phyloP scores from a whole-genome alignment of 176 grass and related monocot species.

The Ananas comosus region DNA sequence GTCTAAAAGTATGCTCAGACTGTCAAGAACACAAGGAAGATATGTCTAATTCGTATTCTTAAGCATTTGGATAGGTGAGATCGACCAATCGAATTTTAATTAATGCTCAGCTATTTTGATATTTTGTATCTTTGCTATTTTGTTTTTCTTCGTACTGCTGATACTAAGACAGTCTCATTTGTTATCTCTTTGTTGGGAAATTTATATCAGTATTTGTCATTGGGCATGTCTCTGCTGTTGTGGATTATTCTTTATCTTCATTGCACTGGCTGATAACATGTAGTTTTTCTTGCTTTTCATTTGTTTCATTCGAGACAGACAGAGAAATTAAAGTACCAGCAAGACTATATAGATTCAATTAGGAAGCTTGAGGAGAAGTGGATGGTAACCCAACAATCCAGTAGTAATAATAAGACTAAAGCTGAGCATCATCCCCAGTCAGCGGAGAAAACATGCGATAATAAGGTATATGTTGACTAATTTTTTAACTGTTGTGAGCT shows the following conservation, averaged over 20 bases:
- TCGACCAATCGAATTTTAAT: too few relatives aligned
- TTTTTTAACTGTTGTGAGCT: background rate
- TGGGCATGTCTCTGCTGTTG: background rate
- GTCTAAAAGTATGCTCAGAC: too few relatives aligned
- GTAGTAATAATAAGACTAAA: slow-evolving; percentile 12
- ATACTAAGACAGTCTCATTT: background rate
- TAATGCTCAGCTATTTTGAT: too few relatives aligned
- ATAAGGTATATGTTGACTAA: slow-evolving; percentile 35
- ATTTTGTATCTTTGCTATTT: background rate
- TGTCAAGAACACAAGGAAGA: too few relatives aligned
- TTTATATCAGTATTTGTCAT: background rate
- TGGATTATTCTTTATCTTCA: background rate
- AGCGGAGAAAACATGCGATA: slow-evolving; percentile 30
- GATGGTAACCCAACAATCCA: slow-evolving; percentile 63
- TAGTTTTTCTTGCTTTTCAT: slow-evolving; percentile 2
- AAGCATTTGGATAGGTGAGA: too few relatives aligned
- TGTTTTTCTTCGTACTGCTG: background rate
- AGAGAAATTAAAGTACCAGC: slow-evolving; percentile 75
- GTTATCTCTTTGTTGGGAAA: background rate
- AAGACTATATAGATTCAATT: slow-evolving; percentile 95
- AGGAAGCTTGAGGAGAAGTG: slow-evolving; percentile 93
- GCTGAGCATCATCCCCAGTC: slow-evolving; percentile 4
- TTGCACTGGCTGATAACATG: background rate
- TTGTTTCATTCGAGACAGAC: slow-evolving; percentile 34
- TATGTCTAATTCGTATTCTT: too few relatives aligned